These are phyloP conservation scores for Hypoxylon sp. DNA, from an alignment of 2,329 filamentous ascomycete species.

Conservation along the genomic window DNA sequence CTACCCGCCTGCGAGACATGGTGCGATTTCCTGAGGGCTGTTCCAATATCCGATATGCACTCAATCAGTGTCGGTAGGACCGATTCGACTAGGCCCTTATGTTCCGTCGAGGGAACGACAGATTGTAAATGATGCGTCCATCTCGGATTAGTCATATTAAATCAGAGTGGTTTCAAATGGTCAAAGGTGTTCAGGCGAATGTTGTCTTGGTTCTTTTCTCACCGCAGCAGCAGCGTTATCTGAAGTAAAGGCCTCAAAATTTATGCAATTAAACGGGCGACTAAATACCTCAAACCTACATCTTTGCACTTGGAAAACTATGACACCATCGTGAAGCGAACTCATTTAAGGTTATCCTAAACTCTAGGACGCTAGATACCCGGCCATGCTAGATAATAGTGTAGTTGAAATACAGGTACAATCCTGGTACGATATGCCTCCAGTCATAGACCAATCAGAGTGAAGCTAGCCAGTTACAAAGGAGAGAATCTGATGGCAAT, in stretches of 20 bases:
- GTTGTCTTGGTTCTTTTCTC: not conserved
- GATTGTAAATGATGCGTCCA: conserved; percentile 26
- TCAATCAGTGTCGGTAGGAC: conserved; percentile 66
- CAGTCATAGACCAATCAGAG: not conserved
- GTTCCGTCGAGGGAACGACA: conserved; percentile 22
- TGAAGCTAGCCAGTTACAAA: not conserved
- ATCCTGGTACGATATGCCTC: not conserved
- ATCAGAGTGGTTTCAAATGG: not conserved
- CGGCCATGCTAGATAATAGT: not conserved
- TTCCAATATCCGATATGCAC: conserved; percentile 62
- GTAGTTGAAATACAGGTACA: not conserved
- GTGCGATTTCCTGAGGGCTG: conserved; percentile 61
- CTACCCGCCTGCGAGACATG: conserved; percentile 64
- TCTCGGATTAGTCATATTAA: conserved; percentile 17
- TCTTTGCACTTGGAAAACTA: not conserved
- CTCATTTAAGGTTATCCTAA: not conserved
- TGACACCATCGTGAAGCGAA: not conserved
- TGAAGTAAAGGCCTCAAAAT: not conserved
- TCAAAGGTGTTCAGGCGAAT: not conserved
- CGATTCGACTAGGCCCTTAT: conserved; percentile 57
- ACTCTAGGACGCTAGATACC: not conserved
- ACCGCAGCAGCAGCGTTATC: not conserved
- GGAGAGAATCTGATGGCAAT: not conserved
- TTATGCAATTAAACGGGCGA: not conserved
- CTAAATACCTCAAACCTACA: not conserved